Conservation (phyloP, 78 protist genomes). For the Emiliania huxleyi region DNA sequence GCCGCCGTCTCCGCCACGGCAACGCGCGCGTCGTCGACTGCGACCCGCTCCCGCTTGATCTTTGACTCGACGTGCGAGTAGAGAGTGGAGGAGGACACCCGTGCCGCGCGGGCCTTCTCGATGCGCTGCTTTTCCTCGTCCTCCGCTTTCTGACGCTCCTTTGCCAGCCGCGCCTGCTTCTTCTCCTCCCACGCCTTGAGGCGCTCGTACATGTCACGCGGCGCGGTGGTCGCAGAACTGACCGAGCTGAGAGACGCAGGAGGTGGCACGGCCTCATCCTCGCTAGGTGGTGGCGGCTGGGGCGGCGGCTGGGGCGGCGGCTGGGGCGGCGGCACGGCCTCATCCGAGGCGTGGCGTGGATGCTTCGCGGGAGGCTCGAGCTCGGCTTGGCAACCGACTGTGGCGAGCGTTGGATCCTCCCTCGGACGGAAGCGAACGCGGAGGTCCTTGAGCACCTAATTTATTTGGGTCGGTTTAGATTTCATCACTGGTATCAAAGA, state of each 20-base stretch:
- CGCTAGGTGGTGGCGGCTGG: not conserved
- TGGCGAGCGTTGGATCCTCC: not conserved
- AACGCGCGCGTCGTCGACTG: not conserved
- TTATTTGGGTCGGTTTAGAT: too few relatives aligned
- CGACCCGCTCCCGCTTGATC: not conserved
- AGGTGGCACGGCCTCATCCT: too few relatives aligned
- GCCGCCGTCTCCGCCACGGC: not conserved
- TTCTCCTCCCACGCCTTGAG: not conserved
- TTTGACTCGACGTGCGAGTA: not conserved
- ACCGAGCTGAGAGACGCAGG: too few relatives aligned
- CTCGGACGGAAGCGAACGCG: not conserved
- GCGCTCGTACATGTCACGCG: not conserved
- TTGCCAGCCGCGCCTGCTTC: not conserved
- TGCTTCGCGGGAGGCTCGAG: not conserved
- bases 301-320: not conserved
- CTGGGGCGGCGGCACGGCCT: not conserved
- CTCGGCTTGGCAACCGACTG: not conserved
- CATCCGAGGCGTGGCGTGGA: not conserved
- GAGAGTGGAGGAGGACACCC: not conserved
- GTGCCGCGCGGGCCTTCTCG: not conserved
- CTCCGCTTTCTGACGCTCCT: not conserved
- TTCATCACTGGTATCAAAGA: too few relatives aligned
- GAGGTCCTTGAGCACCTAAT: not conserved
- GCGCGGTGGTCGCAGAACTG: too few relatives aligned
- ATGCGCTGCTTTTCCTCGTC: not conserved